Conservation (phyloP, 2,329 filamentous ascomycete genomes). For the Alternaria sp. region DNA sequence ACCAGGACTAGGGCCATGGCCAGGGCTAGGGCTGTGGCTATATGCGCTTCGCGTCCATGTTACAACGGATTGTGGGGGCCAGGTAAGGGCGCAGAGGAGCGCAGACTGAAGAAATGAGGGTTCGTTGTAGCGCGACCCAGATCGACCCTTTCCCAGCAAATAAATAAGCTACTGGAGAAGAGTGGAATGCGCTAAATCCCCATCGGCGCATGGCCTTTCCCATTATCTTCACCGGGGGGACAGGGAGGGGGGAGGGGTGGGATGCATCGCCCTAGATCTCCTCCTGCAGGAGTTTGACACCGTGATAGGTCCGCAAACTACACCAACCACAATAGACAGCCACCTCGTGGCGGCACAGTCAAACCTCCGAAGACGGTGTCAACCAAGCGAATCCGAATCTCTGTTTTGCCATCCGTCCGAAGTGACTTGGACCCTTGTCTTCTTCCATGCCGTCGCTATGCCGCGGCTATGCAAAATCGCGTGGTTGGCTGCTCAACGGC, state of each 20-base stretch:
- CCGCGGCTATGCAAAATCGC: slow-evolving; percentile 20
- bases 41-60: slow-evolving; percentile 5
- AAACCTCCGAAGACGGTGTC: slow-evolving; percentile 10
- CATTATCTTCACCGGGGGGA: slow-evolving; percentile 13
- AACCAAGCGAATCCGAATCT: slow-evolving; percentile 23
- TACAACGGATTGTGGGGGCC: slow-evolving; percentile 23
- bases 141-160: slow-evolving; percentile 22
- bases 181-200: slow-evolving; percentile 21
- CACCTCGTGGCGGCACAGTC: slow-evolving; percentile 20
- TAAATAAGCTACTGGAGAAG: slow-evolving; percentile 28
- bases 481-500: slow-evolving; percentile 32
- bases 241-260: slow-evolving; percentile 2
- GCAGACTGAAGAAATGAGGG: slow-evolving; percentile 23
- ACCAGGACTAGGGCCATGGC: not conserved
- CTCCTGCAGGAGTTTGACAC: slow-evolving; percentile 10
- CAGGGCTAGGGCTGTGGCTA: not conserved
- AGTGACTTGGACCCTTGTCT: slow-evolving; percentile 21
- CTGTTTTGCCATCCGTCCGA: slow-evolving; percentile 14
- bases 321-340: slow-evolving; percentile 10
- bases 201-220: slow-evolving; percentile 9
- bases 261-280: slow-evolving; percentile 2
- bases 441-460: slow-evolving; percentile 17
- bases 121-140: slow-evolving; percentile 25
- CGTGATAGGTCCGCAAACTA: slow-evolving; percentile 9
- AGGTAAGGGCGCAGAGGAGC: slow-evolving; percentile 21